phyloP scores from a whole-genome alignment of 1,139 yeast genomes.

The Pichia sp. region DNA sequence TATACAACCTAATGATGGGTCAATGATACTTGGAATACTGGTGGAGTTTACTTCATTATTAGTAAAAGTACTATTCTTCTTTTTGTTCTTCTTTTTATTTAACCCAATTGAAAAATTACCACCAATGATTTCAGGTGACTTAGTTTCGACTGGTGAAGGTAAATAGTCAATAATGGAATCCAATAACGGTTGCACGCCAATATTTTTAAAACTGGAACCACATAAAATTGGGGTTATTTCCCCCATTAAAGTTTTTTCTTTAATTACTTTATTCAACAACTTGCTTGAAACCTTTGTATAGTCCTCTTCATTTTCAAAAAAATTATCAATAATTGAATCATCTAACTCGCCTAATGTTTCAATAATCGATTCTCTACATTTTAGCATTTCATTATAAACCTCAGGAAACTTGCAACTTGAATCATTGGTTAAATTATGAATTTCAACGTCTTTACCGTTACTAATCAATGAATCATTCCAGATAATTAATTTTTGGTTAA shows the following conservation, averaged over 20 bases:
- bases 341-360: slow-evolving; percentile 82
- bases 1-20: slow-evolving; percentile 41
- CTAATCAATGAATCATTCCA: slow-evolving; percentile 44
- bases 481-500: slow-evolving; percentile 55
- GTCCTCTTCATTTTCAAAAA: slow-evolving; percentile 65
- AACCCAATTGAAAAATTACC: slow-evolving; percentile 9
- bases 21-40: slow-evolving; percentile 33
- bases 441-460: slow-evolving; percentile 52
- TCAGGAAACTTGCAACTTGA: slow-evolving; percentile 28
- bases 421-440: slow-evolving; percentile 37
- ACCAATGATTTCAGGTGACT: slow-evolving; percentile 47
- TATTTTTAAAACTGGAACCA: slow-evolving; percentile 87
- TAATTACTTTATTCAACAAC: slow-evolving; percentile 50
- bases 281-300: slow-evolving; percentile 55
- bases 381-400: slow-evolving; percentile 41
- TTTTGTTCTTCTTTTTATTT: slow-evolving; percentile 17
- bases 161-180: slow-evolving; percentile 73
- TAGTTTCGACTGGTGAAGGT: slow-evolving; percentile 73
- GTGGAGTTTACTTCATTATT: background rate
- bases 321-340: slow-evolving; percentile 68
- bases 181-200: slow-evolving; percentile 90
- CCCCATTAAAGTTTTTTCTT: slow-evolving; percentile 53
- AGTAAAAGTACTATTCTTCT: background rate
- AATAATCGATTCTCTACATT: slow-evolving; percentile 66
- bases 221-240: slow-evolving; percentile 74